Evolutionary conservation across 768 basidiomycete genomes (phyloP).

Genomic region (Suillus discolor): DNA sequence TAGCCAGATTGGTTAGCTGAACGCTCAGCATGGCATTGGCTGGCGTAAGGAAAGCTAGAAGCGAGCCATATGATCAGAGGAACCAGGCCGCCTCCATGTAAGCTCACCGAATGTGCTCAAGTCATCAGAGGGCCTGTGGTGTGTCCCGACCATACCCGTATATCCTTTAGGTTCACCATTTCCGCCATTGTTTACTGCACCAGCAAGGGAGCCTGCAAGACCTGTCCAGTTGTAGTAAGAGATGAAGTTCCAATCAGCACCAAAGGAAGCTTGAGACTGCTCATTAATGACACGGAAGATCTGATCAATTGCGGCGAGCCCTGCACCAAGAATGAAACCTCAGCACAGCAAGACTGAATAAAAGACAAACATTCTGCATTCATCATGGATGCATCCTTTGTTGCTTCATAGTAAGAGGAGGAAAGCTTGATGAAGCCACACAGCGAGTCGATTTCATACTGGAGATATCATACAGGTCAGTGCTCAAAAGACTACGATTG

Average conservation of each 20-base stretch:
- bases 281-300: slow-evolving; percentile 78
- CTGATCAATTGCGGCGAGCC: slow-evolving; percentile 67
- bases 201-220: slow-evolving; percentile 56
- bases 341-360: background rate
- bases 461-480: background rate
- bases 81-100: background rate
- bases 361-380: slow-evolving; percentile 59
- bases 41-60: slow-evolving; percentile 69
- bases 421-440: slow-evolving; percentile 82
- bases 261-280: slow-evolving; percentile 73
- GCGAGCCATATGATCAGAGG: background rate
- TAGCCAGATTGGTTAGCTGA: slow-evolving; percentile 62
- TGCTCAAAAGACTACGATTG: background rate
- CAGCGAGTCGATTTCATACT: slow-evolving; percentile 82
- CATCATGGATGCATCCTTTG: slow-evolving; percentile 71
- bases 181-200: slow-evolving; percentile 64
- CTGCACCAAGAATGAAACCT: slow-evolving; percentile 36
- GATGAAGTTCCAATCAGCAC: slow-evolving; percentile 69
- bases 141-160: slow-evolving; percentile 75
- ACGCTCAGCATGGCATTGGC: slow-evolving; percentile 86
- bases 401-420: slow-evolving; percentile 69
- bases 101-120: slow-evolving; percentile 61
- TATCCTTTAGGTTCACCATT: slow-evolving; percentile 78
- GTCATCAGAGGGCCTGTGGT: slow-evolving; percentile 79
- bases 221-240: slow-evolving; percentile 88